These are phyloP conservation scores for Alternaria triticina DNA, from an alignment of 2,329 filamentous ascomycete genomes.

Conservation along the genomic window DNA sequence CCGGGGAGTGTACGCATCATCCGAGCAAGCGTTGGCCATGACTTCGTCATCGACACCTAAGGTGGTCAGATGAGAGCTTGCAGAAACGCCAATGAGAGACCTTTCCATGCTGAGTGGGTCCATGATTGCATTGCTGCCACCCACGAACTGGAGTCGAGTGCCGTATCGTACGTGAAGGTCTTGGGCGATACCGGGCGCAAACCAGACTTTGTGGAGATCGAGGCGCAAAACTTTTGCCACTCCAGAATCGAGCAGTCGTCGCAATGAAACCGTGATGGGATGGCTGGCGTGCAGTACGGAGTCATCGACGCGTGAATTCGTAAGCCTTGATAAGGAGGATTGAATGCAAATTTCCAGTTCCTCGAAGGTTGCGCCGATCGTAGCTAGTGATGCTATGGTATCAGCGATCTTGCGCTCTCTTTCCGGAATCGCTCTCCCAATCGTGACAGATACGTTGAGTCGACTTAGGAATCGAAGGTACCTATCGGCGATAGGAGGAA, in stretches of 20 bases:
- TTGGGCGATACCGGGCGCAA: constrained; percentile 16
- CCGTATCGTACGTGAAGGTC: constrained; percentile 8
- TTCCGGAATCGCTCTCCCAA: constrained; percentile 1
- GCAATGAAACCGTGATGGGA: constrained; percentile 21
- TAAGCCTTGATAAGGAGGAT: constrained; percentile 14
- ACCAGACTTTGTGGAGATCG: constrained; percentile 16
- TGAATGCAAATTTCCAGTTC: constrained; percentile 14
- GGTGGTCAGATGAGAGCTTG: constrained; percentile 9
- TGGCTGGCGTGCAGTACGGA: constrained; percentile 18
- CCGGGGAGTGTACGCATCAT: background rate
- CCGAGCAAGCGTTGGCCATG: background rate
- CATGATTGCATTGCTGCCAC: background rate
- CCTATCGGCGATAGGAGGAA: constrained; percentile 23
- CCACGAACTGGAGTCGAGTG: constrained; percentile 10
- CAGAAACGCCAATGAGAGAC: constrained; percentile 6
- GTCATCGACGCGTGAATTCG: constrained; percentile 26
- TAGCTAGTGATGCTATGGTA: constrained; percentile 15
- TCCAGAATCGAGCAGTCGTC: constrained; percentile 9
- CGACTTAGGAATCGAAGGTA: constrained; percentile 25
- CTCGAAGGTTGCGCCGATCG: constrained; percentile 18
- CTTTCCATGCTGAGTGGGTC: constrained; percentile 2
- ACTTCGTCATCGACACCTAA: constrained; percentile 13
- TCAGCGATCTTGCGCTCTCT: constrained; percentile 11
- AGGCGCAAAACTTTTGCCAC: constrained; percentile 13
- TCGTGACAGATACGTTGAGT: constrained; percentile 9